phyloP scores from a whole-genome alignment of 306 rosid species.

The Rosa multiflora region DNA sequence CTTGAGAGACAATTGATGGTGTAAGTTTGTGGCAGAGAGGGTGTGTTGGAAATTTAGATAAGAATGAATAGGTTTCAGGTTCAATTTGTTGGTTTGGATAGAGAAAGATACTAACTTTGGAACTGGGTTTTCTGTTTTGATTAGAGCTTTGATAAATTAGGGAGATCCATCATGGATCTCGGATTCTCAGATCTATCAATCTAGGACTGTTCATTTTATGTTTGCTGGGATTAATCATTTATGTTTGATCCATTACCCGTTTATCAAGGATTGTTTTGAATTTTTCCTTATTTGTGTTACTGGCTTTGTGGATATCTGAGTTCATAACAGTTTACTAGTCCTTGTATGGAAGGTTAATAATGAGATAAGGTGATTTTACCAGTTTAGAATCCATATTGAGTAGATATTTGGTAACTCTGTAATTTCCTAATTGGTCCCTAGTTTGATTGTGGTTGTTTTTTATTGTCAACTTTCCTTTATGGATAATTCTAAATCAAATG shows the following conservation, averaged over 20 bases:
- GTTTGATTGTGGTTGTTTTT: neutral
- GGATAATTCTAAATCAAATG: too few relatives aligned
- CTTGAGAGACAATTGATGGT: neutral
- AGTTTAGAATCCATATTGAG: neutral
- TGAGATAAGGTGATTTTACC: neutral
- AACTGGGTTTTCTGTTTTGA: neutral
- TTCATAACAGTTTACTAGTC: neutral
- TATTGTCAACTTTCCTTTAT: neutral
- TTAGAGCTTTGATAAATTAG: neutral
- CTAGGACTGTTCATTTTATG: neutral
- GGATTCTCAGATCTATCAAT: neutral
- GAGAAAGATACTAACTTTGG: neutral
- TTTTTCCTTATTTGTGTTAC: neutral
- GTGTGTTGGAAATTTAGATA: too few relatives aligned
- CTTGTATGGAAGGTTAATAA: neutral
- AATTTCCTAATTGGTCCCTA: neutral
- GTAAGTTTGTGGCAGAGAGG: neutral
- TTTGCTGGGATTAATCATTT: neutral
- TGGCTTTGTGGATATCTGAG: neutral
- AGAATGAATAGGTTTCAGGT: neutral
- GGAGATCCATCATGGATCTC: neutral
- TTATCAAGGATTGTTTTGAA: neutral
- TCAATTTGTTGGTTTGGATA: neutral
- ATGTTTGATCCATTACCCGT: neutral
- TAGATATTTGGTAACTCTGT: neutral